Evolutionary conservation across 768 basidiomycete genomes (phyloP), one percentile per base, ranked within the genome.

Genomic region (Lactarius evosmus): DNA sequence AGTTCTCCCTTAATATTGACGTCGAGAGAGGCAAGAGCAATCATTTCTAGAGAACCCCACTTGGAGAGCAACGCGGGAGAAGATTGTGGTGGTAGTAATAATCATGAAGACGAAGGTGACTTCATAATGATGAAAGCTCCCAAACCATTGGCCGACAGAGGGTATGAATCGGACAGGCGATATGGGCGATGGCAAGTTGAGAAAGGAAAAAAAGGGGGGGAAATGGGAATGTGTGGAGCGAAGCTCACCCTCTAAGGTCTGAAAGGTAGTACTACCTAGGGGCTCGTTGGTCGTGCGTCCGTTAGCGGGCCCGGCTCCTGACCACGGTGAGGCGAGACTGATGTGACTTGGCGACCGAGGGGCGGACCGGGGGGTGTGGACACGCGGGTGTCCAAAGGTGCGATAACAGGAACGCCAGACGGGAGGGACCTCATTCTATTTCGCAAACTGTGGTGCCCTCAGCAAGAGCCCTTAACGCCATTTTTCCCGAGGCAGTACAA

Each of bases 31-130:
- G 96, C 96, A 11, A n/a, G n/a, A n/a, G 95, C 94, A 64, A 97
- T 96, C 95, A 99, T 98, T 72, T 98, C 96, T 80, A n/a, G n/a
- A n/a, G n/a, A n/a, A n/a, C n/a, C n/a, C n/a, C 97, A n/a, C 95
- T 79, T 88, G 67, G n/a, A n/a, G n/a, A n/a, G n/a, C n/a, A n/a
- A n/a, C n/a, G n/a, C n/a, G n/a, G n/a, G n/a, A 41, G 68, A 52
- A 62, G 36, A 29, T 41, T 27, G 33, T 55, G 34, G n/a, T 8
- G 33, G 14, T n/a, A n/a, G n/a, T n/a, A 16, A 41, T 30, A 40
- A 19, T 9, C 33, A 17, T 36, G 32, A 22, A 9, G 33, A 36
- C 25, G 44, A 16, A 19, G 9, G 17, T 14, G 69, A 87, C 87
- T 78, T 97, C 94, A 72, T 97, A 97, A 73, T 92, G 93, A 78